Base-by-base conservation (phyloP, 352 stramenopile genomes). In the Phytophthora niederhauseri region DNA sequence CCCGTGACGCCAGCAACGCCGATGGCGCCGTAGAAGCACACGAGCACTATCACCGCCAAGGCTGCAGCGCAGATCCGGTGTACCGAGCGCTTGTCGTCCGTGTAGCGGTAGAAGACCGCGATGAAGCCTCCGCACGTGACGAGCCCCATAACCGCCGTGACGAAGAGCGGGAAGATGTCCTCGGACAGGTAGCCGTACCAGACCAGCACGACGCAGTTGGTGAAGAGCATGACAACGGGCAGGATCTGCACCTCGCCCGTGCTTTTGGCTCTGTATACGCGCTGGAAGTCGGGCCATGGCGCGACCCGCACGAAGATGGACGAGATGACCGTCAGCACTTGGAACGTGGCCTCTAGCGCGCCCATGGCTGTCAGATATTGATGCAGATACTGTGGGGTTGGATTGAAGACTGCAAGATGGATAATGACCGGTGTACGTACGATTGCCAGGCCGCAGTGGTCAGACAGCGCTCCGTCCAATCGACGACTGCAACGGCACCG, bases 301-400 rank as follows among this genome's bases (percentile, higher is more conserved):
- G 82, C 80, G 30, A 89, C 28, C 17, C 82, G 82, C 82, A 92
- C 87, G 72, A 88, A 90, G 50, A 89, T 71, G 60, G 79, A 80
- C 53, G 83, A 88, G 49, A 91, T 76, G 58, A 86, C 87, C 15
- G 81, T 82, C 45, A 92, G 56, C 26, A 90, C 75, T 74, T 87
- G 81, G 70, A 92, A 64, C 6, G 52, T 70, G 15, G 65, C 62
- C 26, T 66, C 54, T 15, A 73, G 20, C 34, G 57, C 57, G 11
- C 51, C 67, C 72, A 77, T 77, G 26, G 11, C 19, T 65, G 45
- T 55, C 26, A 14, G 6, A 15, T 26, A 48, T 1, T 14, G 14
- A 19, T 19, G 4, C 24, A 26, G 24, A 26, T 26, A 26, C 24
- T 26, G 24, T 26, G 24, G 24, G 41, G 15, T 48, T 43, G 36